These are phyloP conservation scores for Nannochloris sp. DNA, from an alignment of 139 green algal genomes.

Conservation along the genomic window DNA sequence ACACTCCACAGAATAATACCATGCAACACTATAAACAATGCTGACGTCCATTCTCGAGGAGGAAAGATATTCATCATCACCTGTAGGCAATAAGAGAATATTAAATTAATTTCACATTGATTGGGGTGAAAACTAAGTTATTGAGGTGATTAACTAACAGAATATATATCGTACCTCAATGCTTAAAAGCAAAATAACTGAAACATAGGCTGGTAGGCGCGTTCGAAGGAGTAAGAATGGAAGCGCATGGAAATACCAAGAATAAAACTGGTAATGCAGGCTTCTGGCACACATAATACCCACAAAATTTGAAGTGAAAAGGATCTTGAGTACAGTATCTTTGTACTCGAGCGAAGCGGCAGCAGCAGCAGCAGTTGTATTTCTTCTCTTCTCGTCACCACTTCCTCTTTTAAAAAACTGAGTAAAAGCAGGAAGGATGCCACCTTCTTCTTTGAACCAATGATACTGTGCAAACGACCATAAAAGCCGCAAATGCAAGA, in stretches of 20 bases:
- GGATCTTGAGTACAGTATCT: slow-evolving; percentile 8
- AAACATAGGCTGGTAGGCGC: neutral
- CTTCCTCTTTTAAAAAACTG: neutral
- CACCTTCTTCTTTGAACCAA: slow-evolving; percentile 30
- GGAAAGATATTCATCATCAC: slow-evolving; percentile 45
- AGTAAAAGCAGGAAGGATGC: neutral
- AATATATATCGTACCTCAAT: slow-evolving; percentile 64
- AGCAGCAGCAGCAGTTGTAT: neutral
- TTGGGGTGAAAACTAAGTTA: no score
- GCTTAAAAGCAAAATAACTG: slow-evolving; percentile 25
- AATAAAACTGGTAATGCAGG: slow-evolving; percentile 89
- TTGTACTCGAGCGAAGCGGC: neutral
- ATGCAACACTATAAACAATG: slow-evolving; percentile 14
- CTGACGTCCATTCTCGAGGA: slow-evolving; percentile 4
- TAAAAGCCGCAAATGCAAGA: slow-evolving; percentile 48
- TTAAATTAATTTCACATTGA: neutral
- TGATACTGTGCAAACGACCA: slow-evolving; percentile 37
- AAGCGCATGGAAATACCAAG: slow-evolving; percentile 75
- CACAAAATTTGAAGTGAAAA: slow-evolving; percentile 70
- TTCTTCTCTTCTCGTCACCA: neutral
- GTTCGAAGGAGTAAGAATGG: slow-evolving; percentile 58
- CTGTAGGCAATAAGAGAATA: neutral
- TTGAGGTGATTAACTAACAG: no score
- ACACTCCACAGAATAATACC: neutral
- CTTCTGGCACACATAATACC: slow-evolving; percentile 66